phyloP scores from a whole-genome alignment of 139 green algal species.

The Micractinium sp. region DNA sequence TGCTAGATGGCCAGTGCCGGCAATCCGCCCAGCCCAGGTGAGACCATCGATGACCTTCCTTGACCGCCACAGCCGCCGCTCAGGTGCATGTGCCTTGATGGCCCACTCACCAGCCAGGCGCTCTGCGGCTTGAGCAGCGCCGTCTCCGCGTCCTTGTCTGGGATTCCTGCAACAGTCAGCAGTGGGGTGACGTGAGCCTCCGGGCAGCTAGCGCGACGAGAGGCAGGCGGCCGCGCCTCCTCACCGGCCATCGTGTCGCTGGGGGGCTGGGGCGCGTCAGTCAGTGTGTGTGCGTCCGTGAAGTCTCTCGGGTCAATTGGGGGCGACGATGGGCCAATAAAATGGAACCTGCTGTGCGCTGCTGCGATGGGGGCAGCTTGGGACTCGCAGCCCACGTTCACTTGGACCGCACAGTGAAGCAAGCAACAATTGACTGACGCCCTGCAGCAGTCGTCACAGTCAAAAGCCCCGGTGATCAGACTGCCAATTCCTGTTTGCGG shows the following conservation, averaged over 20 bases:
- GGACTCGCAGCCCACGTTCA: too few species aligned
- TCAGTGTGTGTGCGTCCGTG: too few species aligned
- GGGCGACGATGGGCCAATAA: not conserved
- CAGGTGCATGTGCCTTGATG: not conserved
- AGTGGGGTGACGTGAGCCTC: not conserved
- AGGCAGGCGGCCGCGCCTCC: not conserved
- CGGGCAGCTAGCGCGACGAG: not conserved
- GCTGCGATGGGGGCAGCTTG: too few species aligned
- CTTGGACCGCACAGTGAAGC: too few species aligned
- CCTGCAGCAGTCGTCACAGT: too few species aligned
- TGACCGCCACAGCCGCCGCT: too few species aligned
- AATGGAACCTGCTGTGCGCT: not conserved
- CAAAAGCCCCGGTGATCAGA: too few species aligned
- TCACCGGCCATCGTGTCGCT: constrained; percentile 8
- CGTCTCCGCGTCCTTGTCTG: constrained; percentile 13
- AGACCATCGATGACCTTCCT: too few species aligned
- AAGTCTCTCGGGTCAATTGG: too few species aligned
- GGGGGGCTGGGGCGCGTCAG: not conserved
- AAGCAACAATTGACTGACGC: too few species aligned
- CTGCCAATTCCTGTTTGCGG: too few species aligned
- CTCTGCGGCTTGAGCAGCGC: constrained; percentile 11
- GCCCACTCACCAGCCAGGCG: constrained; percentile 15
- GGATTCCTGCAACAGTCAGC: not conserved
- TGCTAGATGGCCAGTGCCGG: not conserved
- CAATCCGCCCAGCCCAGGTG: too few species aligned